phyloP scores from a whole-genome alignment of 305 asterid species.

The Fraxinus greggii region DNA sequence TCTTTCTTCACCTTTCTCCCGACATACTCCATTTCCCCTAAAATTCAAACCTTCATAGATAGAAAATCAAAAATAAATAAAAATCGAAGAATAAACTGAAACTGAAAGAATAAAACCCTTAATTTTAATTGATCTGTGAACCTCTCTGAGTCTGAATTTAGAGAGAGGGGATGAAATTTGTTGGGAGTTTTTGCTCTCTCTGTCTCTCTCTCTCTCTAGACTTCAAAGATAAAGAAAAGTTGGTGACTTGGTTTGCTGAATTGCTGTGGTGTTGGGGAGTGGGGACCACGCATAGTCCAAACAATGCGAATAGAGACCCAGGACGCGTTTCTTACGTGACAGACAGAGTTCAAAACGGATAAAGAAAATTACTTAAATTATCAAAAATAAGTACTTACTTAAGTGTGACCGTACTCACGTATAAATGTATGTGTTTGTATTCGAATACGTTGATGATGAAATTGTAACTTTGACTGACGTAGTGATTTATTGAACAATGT shows the following conservation, averaged over 20 bases:
- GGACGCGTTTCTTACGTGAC: constrained; percentile 36
- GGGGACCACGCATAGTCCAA: constrained; percentile 37
- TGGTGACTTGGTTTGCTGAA: constrained; percentile 21
- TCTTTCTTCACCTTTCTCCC: constrained; percentile 69
- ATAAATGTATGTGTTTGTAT: background rate
- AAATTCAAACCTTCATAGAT: constrained; percentile 24
- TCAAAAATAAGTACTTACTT: background rate
- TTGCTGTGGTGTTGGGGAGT: constrained; percentile 32
- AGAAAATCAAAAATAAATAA: background rate
- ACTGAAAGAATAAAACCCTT: background rate
- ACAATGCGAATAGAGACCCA: constrained; percentile 18
- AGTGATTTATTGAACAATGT: background rate
- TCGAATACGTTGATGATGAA: background rate
- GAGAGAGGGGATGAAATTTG: constrained; percentile 17
- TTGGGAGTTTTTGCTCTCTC: constrained; percentile 22
- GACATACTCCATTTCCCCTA: constrained; percentile 56
- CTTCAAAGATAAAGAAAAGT: constrained; percentile 16
- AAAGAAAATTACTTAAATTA: background rate
- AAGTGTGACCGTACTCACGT: background rate
- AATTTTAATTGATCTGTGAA: constrained; percentile 35
- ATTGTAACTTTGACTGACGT: background rate
- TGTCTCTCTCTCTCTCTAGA: constrained; percentile 42
- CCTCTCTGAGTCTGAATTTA: constrained; percentile 16
- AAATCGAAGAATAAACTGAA: background rate
- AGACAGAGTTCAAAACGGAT: constrained; percentile 16